Evolutionary conservation across 2,329 filamentous ascomycete genomes (phyloP), one percentile per base, ranked within the genome.

Genomic region (Sporothrix curviconia): DNA sequence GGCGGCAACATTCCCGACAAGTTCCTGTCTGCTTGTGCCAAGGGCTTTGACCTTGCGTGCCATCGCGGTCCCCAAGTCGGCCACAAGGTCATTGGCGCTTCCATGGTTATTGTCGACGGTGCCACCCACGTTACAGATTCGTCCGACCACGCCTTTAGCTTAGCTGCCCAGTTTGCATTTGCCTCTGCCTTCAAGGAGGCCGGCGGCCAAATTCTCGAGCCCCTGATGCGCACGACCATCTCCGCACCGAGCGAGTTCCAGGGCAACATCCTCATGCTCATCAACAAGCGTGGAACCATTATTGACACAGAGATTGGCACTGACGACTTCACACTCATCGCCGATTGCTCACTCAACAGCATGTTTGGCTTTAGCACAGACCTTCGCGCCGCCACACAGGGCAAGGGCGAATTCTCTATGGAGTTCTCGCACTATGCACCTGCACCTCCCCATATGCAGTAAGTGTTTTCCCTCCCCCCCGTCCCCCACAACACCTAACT

Each of bases 341-440:
- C 91, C 25, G 94, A 97, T 75, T 96, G 91, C 77, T 92, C 87
- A 70, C 74, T 99, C 70, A 96, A 97, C 72, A 84, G 87, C 71
- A 99, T 99, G 94, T 99, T 99, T 71, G 94, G 94, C 62, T 97
- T 99, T 76, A 92, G 86, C 67, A 89, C 86, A 42, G 89, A 96
- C 74, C 75, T 99, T 64, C 83, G 94, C 66, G 94, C 94, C 14
- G 89, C 92, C 22, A 97, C 92, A 2, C 94, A 99, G 76, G 94
- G 94, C 61, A 99, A 99, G 81, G 94, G 94, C 67, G 94, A 99
- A 77, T 99, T 96, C 70, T 88, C 83, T 67, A 97, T 99, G 94
- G 94, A 99, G 75, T 99, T 99, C 69, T 94, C 89, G 72, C 94
- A 97, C 76, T 99, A 99, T 68, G 85, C 89, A 54, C 80, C 90